A percentile compares a stretch with the other conserved stretches of the same genome.
These are phyloP conservation scores for Fomitopsis pinicola DNA, from an alignment of 1,284 basidiomycete species.

Conservation along the genomic window DNA sequence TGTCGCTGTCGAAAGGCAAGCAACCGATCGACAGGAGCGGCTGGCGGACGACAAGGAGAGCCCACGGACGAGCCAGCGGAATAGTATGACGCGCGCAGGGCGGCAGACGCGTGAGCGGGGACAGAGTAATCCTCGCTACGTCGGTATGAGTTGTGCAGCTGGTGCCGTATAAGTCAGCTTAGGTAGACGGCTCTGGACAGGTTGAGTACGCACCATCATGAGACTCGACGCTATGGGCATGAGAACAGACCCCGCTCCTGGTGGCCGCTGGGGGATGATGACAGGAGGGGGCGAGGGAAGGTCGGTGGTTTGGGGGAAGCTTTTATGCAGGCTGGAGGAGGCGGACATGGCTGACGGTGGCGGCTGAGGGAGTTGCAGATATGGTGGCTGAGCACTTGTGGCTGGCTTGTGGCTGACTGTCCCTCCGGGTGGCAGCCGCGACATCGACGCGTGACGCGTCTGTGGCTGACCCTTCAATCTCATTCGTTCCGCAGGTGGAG, in stretches of 20 bases:
- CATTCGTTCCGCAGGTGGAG: too few relatives aligned
- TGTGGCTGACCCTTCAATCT: too few relatives aligned
- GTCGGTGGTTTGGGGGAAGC: not conserved
- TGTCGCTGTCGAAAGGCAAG: not conserved
- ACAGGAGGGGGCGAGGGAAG: not conserved
- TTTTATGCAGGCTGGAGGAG: not conserved
- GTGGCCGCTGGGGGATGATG: not conserved
- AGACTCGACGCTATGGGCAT: not conserved
- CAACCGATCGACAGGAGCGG: not conserved
- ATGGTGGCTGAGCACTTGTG: not conserved
- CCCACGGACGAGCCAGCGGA: not conserved
- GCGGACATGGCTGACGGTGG: not conserved
- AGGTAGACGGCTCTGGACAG: not conserved
- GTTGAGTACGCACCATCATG: not conserved
- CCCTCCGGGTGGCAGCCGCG: too few relatives aligned
- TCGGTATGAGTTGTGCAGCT: not conserved
- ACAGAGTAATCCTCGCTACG: not conserved
- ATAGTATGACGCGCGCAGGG: not conserved
- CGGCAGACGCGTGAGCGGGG: not conserved
- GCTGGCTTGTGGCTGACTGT: too few relatives aligned
- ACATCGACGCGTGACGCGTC: too few relatives aligned
- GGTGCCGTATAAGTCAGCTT: not conserved
- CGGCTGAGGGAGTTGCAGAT: not conserved
- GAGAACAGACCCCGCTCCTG: not conserved
- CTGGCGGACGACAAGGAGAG: conserved; percentile 2